Evolutionary conservation across 192 early-diverging fungal species (phyloP).

Genomic region (Entomortierella chlamydospora): DNA sequence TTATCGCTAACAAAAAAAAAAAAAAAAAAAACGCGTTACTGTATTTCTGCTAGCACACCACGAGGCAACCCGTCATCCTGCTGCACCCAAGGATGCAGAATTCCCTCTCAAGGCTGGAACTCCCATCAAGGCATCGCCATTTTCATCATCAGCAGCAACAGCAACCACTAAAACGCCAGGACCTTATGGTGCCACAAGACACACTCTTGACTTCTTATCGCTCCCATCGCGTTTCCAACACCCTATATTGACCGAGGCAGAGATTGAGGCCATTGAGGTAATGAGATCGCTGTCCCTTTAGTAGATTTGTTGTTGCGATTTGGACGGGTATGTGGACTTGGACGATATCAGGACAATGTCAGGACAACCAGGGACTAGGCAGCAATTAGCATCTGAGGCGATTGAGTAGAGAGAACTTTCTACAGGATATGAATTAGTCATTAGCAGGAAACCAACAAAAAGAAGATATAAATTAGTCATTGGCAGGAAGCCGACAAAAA

Average conservation of each 20-base stretch:
- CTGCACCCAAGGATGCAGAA: slow-evolving; percentile 38
- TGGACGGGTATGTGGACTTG: too few relatives aligned
- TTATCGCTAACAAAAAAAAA: too few relatives aligned
- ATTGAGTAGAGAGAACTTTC: neutral
- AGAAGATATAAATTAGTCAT: too few relatives aligned
- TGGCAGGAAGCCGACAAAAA: too few relatives aligned
- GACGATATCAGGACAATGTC: too few relatives aligned
- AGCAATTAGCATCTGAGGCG: neutral
- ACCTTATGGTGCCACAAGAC: slow-evolving; percentile 21
- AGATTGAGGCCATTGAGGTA: slow-evolving; percentile 67
- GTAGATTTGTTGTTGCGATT: too few relatives aligned
- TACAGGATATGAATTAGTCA: too few relatives aligned
- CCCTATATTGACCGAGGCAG: slow-evolving; percentile 51
- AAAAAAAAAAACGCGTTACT: too few relatives aligned
- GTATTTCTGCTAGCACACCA: slow-evolving; percentile 26
- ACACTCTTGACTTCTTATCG: slow-evolving; percentile 50
- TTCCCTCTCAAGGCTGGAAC: slow-evolving; percentile 27
- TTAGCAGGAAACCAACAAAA: too few relatives aligned
- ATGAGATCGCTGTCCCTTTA: too few relatives aligned
- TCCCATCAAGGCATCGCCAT: slow-evolving; percentile 3
- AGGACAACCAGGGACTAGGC: too few relatives aligned
- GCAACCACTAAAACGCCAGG: slow-evolving; percentile 14
- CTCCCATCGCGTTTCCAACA: slow-evolving; percentile 57
- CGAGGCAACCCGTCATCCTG: slow-evolving; percentile 42
- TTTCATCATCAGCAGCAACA: slow-evolving; percentile 11